phyloP scores from a whole-genome alignment of 2,329 filamentous ascomycete genomes.

The Chrysoporthe austroafricana region DNA sequence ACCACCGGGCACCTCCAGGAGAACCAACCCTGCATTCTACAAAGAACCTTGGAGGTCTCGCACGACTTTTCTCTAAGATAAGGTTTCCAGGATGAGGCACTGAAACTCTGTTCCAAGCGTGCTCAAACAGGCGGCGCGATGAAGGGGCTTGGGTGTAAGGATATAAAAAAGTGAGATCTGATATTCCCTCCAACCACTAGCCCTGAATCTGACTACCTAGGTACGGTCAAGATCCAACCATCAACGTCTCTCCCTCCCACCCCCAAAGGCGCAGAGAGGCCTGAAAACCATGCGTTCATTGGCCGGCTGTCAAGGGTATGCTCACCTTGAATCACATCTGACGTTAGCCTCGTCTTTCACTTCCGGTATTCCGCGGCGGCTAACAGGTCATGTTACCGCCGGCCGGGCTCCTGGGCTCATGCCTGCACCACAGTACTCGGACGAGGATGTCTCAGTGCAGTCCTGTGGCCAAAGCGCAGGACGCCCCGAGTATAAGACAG shows the following conservation, averaged over 20 bases:
- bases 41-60: not conserved
- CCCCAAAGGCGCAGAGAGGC: not conserved
- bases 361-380: slow-evolving; percentile 8
- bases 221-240: slow-evolving; percentile 4
- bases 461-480: slow-evolving; percentile 6
- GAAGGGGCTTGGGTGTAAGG: slow-evolving; percentile 6
- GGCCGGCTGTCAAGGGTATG: not conserved
- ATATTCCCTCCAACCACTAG: slow-evolving; percentile 1
- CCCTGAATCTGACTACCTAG: not conserved
- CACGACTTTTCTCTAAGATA: not conserved
- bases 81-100: not conserved
- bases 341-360: slow-evolving; percentile 2
- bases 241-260: not conserved
- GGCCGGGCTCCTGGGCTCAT: not conserved
- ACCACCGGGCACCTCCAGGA: not conserved
- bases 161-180: slow-evolving; percentile 11
- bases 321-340: slow-evolving; percentile 12
- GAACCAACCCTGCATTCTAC: not conserved
- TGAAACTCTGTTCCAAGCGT: not conserved
- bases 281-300: not conserved
- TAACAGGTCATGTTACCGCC: slow-evolving; percentile 10
- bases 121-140: slow-evolving; percentile 11
- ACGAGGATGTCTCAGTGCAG: not conserved
- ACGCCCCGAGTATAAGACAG: too few relatives aligned
- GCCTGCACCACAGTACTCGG: not conserved